Evolutionary conservation across 345 rosid genomes (phyloP).

Genomic region (Ricinus communis): DNA sequence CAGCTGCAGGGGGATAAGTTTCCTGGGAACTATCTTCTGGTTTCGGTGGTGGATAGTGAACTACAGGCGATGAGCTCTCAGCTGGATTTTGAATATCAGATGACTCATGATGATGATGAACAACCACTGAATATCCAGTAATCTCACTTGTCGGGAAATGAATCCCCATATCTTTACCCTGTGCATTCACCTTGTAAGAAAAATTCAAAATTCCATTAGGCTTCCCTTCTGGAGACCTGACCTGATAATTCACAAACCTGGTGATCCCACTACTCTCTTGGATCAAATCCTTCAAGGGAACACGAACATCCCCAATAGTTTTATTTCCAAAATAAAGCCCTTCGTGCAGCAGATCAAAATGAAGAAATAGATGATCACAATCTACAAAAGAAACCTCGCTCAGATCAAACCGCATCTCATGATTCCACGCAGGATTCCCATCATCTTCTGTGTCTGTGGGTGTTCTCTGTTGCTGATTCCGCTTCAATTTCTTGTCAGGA

Average conservation of each 20-base stretch:
- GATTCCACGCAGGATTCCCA: slow-evolving; percentile 62
- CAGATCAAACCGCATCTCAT: slow-evolving; percentile 41
- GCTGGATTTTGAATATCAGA: neutral
- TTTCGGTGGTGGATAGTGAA: slow-evolving; percentile 17
- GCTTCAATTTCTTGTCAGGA: slow-evolving; percentile 26
- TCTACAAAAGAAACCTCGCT: slow-evolving; percentile 17
- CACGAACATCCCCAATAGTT: slow-evolving; percentile 51
- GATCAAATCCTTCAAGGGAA: slow-evolving; percentile 41
- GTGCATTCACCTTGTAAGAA: slow-evolving; percentile 32
- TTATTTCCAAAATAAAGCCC: slow-evolving; percentile 55
- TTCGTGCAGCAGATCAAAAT: slow-evolving; percentile 44
- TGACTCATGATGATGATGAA: slow-evolving; percentile 16
- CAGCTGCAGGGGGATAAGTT: neutral
- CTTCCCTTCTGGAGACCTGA: slow-evolving; percentile 36
- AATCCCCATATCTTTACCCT: slow-evolving; percentile 11
- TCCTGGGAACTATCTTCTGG: neutral
- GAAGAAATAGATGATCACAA: slow-evolving; percentile 33
- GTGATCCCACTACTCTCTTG: slow-evolving; percentile 32
- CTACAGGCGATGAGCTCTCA: neutral
- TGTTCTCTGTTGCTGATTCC: slow-evolving; percentile 32
- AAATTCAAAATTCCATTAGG: slow-evolving; percentile 45
- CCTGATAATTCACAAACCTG: slow-evolving; percentile 51
- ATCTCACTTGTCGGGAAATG: slow-evolving; percentile 3
- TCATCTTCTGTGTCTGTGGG: slow-evolving; percentile 46
- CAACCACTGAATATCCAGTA: slow-evolving; percentile 22